Conservation (phyloP, 106 monocot species). For the Platanthera zijinensis region DNA sequence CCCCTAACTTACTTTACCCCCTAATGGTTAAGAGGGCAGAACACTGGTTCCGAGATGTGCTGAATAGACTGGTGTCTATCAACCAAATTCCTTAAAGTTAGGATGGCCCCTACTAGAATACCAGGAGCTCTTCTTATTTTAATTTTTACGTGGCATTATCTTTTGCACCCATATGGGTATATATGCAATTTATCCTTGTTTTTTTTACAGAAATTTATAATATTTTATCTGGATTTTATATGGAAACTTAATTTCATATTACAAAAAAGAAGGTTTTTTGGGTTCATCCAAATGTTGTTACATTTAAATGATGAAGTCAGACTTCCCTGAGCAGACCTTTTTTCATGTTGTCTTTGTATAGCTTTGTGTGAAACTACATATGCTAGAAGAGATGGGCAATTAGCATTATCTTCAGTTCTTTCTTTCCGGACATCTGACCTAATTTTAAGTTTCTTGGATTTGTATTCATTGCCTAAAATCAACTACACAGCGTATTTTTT, state of each 20-base stretch:
- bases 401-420: too few species aligned
- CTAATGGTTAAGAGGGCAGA: background rate
- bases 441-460: too few species aligned
- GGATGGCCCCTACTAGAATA: background rate
- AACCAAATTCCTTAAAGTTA: background rate
- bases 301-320: background rate
- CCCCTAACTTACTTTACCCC: too few species aligned
- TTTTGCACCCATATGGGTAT: too few species aligned
- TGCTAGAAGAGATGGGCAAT: background rate
- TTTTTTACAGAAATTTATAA: too few species aligned
- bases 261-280: background rate
- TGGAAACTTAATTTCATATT: background rate
- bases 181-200: too few species aligned
- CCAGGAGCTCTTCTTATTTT: background rate
- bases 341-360: background rate
- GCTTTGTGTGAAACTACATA: background rate
- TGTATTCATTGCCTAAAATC: too few species aligned
- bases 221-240: too few species aligned
- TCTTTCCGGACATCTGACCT: too few species aligned
- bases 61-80: background rate
- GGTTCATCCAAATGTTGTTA: background rate
- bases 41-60: background rate
- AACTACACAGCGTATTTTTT: too few species aligned
- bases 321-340: background rate
- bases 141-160: background rate